Evolutionary conservation across 306 rosid species (phyloP).

Genomic region (Dicorynia guianensis): DNA sequence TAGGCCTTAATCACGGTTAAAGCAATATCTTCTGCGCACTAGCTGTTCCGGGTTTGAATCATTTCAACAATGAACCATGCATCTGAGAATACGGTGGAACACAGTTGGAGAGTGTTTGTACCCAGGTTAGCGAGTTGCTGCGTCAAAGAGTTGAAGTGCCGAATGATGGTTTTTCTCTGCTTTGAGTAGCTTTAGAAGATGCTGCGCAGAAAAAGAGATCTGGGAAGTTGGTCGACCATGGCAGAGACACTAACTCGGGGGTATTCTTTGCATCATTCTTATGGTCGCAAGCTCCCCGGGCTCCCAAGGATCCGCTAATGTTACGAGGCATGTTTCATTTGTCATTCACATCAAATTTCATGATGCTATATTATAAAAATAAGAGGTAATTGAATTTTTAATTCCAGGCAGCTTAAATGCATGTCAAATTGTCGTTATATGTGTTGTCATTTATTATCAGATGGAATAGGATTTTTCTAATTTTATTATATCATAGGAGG

Average conservation of each 20-base stretch:
- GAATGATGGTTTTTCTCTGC: conserved; percentile 61
- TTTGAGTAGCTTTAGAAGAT: conserved; percentile 71
- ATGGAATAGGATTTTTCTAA: no score
- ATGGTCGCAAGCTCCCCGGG: no score
- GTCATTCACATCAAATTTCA: no score
- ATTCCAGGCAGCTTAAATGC: no score
- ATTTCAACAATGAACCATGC: conserved; percentile 57
- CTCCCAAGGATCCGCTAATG: no score
- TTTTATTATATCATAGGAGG: no score
- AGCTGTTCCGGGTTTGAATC: conserved; percentile 60
- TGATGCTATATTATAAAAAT: no score
- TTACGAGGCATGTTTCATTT: no score
- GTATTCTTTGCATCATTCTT: no score
- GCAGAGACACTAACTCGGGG: conserved; percentile 32
- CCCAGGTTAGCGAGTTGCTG: conserved; percentile 59
- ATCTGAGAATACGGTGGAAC: conserved; percentile 76
- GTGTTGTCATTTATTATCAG: no score
- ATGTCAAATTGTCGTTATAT: no score
- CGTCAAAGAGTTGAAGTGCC: conserved; percentile 76
- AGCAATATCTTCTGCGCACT: conserved; percentile 77
- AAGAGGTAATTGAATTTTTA: no score
- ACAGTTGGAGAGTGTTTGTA: conserved; percentile 61
- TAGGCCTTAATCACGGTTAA: conserved; percentile 78
- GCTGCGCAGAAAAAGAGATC: conserved; percentile 60
- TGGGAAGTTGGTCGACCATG: conserved; percentile 70